Evolutionary conservation across 2,329 filamentous ascomycete genomes (phyloP).

Genomic region (Clarireedia paspali): DNA sequence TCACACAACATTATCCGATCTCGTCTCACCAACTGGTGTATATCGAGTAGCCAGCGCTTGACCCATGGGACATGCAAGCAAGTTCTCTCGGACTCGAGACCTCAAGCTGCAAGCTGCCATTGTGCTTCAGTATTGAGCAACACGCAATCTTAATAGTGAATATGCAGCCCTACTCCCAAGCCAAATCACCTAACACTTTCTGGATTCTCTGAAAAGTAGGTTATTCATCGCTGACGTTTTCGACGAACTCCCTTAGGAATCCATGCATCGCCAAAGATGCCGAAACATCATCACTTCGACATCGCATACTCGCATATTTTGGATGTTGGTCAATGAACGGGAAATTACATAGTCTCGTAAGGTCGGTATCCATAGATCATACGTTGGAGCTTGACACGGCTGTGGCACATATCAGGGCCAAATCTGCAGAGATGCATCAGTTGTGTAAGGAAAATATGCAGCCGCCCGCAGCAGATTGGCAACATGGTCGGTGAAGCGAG

Average conservation of each 20-base stretch:
- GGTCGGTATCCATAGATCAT: slow-evolving; percentile 6
- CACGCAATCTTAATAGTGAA: slow-evolving; percentile 2
- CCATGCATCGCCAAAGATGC: not conserved
- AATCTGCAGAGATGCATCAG: slow-evolving; percentile 5
- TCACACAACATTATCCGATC: slow-evolving; percentile 13
- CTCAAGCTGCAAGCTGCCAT: slow-evolving; percentile 8
- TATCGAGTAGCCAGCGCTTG: slow-evolving; percentile 8
- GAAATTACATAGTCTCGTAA: slow-evolving; percentile 3
- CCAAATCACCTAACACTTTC: not conserved
- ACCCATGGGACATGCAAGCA: not conserved
- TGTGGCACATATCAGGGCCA: slow-evolving; percentile 8
- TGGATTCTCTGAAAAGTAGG: not conserved
- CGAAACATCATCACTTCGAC: not conserved
- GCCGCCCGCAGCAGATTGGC: not conserved
- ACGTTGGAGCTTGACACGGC: slow-evolving; percentile 9
- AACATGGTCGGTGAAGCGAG: slow-evolving; percentile 1
- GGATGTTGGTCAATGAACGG: slow-evolving; percentile 2
- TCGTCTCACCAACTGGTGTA: slow-evolving; percentile 10
- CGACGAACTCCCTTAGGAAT: not conserved
- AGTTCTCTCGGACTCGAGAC: slow-evolving; percentile 3
- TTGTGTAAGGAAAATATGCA: slow-evolving; percentile 8
- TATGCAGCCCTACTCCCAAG: slow-evolving; percentile 5
- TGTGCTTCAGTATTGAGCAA: slow-evolving; percentile 1
- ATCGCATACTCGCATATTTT: not conserved
- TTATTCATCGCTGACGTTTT: not conserved